These are phyloP conservation scores for Kentomonas sorsogonicus DNA, from an alignment of 208 protist species.

Conservation along the genomic window DNA sequence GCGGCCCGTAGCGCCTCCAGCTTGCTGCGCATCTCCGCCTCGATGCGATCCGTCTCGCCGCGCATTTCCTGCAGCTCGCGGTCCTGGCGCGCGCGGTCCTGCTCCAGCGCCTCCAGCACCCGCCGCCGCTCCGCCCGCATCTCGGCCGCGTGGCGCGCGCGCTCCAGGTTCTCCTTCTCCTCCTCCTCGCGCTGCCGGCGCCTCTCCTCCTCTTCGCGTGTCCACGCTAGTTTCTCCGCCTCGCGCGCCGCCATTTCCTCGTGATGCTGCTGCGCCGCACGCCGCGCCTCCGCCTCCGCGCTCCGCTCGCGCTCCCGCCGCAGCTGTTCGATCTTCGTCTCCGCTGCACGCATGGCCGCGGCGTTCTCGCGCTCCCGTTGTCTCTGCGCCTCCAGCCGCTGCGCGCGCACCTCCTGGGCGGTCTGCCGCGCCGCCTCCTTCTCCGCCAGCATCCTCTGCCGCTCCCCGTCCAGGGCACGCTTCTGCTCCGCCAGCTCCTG, in stretches of 20 bases:
- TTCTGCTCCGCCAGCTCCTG: slow-evolving; percentile 65
- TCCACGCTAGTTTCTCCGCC: slow-evolving; percentile 36
- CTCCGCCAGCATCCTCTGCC: slow-evolving; percentile 51
- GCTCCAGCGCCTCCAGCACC: slow-evolving; percentile 54
- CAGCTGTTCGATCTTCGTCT: slow-evolving; percentile 56
- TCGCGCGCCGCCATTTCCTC: slow-evolving; percentile 34
- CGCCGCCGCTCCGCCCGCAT: slow-evolving; percentile 52
- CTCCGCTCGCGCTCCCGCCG: slow-evolving; percentile 40
- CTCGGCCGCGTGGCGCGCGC: slow-evolving; percentile 45
- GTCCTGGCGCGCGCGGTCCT: slow-evolving; percentile 59
- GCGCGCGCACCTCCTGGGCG: slow-evolving; percentile 37
- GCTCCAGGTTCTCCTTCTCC: slow-evolving; percentile 40
- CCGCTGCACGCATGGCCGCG: slow-evolving; percentile 46
- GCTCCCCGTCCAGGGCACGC: slow-evolving; percentile 56
- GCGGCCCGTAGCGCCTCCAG: slow-evolving; percentile 79
- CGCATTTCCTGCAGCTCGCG: slow-evolving; percentile 75
- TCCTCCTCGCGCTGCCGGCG: slow-evolving; percentile 27
- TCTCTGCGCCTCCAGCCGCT: slow-evolving; percentile 34
- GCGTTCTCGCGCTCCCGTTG: slow-evolving; percentile 60
- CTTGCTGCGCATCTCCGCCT: slow-evolving; percentile 83
- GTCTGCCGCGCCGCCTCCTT: slow-evolving; percentile 30
- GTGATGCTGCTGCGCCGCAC: slow-evolving; percentile 24
- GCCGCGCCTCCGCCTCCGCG: slow-evolving; percentile 32
- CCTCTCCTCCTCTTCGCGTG: slow-evolving; percentile 33
- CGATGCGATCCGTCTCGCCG: slow-evolving; percentile 78